These are phyloP conservation scores for Pachyrhizus erosus DNA, from an alignment of 306 rosid species.

Conservation along the genomic window DNA sequence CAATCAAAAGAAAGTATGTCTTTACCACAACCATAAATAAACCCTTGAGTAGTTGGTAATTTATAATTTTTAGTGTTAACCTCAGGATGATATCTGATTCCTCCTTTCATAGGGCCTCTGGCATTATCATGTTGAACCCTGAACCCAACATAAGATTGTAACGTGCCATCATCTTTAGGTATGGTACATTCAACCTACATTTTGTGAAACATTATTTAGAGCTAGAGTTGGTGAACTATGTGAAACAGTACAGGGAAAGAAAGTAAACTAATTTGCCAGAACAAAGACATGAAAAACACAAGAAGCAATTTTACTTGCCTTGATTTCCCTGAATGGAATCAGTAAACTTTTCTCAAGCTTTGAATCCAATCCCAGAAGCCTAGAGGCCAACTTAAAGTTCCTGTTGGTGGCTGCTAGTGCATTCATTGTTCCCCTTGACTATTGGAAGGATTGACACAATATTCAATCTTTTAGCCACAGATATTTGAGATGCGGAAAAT, in stretches of 20 bases:
- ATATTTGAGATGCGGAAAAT: conserved; percentile 28
- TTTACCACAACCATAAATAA: conserved; percentile 4
- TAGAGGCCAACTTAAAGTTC: conserved; percentile 87
- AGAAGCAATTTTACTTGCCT: conserved; percentile 51
- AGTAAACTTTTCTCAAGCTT: conserved; percentile 92
- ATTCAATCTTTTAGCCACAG: conserved; percentile 36
- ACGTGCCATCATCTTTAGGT: conserved; percentile 86
- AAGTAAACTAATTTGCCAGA: conserved; percentile 4
- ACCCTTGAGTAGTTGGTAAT: not conserved
- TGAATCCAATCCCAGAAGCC: conserved; percentile 89
- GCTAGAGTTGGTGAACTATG: conserved; percentile 13
- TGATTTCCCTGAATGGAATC: conserved; percentile 96
- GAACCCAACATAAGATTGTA: conserved; percentile 92
- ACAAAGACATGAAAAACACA: not conserved
- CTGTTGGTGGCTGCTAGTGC: conserved; percentile 96
- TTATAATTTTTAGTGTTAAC: conserved; percentile 43
- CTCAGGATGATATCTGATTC: conserved; percentile 99
- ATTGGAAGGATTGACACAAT: conserved; percentile 32
- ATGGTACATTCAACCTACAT: conserved; percentile 94
- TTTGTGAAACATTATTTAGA: conserved; percentile 28
- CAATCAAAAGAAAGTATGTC: conserved; percentile 16
- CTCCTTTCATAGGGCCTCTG: conserved; percentile 99
- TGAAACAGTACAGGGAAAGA: conserved; percentile 25
- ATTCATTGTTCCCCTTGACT: conserved; percentile 62
- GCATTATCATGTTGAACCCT: conserved; percentile 97